Percentiles rank a stretch among this genome's conserved stretches.
phyloP scores from a whole-genome alignment of 2,329 filamentous ascomycete species.

The Apiospora aurea region DNA sequence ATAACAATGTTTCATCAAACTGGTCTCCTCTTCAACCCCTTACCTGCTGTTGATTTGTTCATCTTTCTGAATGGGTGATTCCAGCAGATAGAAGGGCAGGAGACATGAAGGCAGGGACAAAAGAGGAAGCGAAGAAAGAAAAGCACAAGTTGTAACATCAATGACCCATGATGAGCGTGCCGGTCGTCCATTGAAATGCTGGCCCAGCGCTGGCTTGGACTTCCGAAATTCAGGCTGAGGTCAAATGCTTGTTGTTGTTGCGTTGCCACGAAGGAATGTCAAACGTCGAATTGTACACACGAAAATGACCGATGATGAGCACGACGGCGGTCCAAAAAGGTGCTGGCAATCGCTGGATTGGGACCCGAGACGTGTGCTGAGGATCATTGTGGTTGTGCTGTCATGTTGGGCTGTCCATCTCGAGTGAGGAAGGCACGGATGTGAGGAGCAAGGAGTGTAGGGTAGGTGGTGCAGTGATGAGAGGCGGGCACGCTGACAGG shows the following conservation, averaged over 20 bases:
- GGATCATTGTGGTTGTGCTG: not conserved
- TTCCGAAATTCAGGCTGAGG: not conserved
- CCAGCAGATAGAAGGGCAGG: not conserved
- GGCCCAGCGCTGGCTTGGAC: not conserved
- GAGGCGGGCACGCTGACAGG: not conserved
- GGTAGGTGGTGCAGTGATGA: not conserved
- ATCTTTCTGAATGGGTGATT: not conserved
- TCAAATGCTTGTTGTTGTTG: not conserved
- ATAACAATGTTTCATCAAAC: not conserved
- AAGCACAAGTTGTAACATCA: not conserved
- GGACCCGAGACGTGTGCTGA: not conserved
- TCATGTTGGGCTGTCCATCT: not conserved
- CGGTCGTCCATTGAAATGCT: not conserved
- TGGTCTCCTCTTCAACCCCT: not conserved
- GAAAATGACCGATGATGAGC: not conserved
- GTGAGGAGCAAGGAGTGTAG: not conserved
- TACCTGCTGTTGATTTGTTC: not conserved
- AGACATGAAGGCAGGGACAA: not conserved
- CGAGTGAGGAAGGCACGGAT: not conserved
- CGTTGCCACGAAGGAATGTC: not conserved
- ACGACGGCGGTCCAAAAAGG: not conserved
- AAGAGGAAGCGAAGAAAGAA: not conserved
- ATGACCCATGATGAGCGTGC: not conserved
- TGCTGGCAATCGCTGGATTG: not conserved
- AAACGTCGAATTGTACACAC: not conserved